Evolutionary conservation across 2,329 filamentous ascomycete genomes (phyloP).

Genomic region (Epichloe elymi): DNA sequence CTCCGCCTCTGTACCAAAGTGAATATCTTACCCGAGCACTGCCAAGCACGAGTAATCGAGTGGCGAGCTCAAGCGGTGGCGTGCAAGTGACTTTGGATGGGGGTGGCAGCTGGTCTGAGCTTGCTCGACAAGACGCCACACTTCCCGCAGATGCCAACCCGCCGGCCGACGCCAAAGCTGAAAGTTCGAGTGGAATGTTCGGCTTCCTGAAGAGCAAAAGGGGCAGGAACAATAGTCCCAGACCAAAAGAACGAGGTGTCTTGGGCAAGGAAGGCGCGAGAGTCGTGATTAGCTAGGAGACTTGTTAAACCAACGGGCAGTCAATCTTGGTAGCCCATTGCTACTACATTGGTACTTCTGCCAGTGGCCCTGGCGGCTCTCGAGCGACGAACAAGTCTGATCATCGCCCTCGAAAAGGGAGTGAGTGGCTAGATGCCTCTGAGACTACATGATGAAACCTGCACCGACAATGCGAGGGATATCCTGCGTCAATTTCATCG

Average conservation of each 20-base stretch:
- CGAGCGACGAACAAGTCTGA: too few species aligned
- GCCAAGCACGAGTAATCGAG: constrained; percentile 50
- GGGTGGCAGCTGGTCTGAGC: constrained; percentile 78
- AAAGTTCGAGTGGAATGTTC: constrained; percentile 67
- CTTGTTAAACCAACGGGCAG: too few species aligned
- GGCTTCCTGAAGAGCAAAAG: constrained; percentile 84
- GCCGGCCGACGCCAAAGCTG: constrained; percentile 35
- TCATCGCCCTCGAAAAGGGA: too few species aligned
- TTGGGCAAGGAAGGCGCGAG: constrained; percentile 89
- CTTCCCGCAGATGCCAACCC: constrained; percentile 53
- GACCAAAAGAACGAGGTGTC: constrained; percentile 86
- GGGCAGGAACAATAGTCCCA: constrained; percentile 80
- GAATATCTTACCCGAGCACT: constrained; percentile 32
- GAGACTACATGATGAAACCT: too few species aligned
- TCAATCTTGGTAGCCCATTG: too few species aligned
- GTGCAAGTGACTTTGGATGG: constrained; percentile 87
- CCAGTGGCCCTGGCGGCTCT: too few species aligned
- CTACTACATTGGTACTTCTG: too few species aligned
- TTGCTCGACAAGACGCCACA: constrained; percentile 72
- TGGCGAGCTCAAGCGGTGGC: constrained; percentile 67
- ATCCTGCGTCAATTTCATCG: too few species aligned
- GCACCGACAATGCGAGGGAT: too few species aligned
- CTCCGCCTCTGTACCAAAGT: constrained; percentile 33
- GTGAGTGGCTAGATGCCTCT: too few species aligned
- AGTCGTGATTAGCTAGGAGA: constrained; percentile 53